Base-by-base conservation (phyloP, 1,284 basidiomycete species). In the Ganoderma sp. region DNA sequence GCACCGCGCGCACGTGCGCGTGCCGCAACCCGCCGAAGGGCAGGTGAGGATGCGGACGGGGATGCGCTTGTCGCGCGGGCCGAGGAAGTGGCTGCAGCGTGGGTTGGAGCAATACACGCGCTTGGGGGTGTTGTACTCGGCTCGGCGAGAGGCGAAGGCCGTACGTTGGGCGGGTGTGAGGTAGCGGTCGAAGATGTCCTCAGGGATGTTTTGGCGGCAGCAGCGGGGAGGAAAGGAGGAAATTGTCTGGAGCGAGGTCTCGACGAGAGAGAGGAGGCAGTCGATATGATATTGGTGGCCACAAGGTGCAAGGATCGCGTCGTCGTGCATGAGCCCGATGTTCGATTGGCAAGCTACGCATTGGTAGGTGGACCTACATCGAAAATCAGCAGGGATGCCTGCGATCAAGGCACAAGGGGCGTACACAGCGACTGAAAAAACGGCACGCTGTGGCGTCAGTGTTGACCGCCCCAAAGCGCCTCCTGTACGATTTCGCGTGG, bases 151-250 rank as follows among this genome's bases (percentile, higher is more conserved):
- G 12, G 71, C 64, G 67, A 81, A 82, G 0, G 73, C 73, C 0
- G 69, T 59, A 8, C 74, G 48, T 41, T 81, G 75, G 0, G 65
- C 64, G 12, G 67, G 63, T 3, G 75, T 64, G 37, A 85, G 70
- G 64, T 79, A 73, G 2, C 63, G 71, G n/a, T 66, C 73, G 45
- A 83, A 78, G 32, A 71, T 64, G 8, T 63, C 48, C 34, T 80
- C 61, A 8, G 80, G 74, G 42, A 85, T 80, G 3, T 67, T 70
- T 22, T 75, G 73, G 34, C 78, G 73, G 71, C 84, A 85, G 73
- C 84, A 85, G 14, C 81, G 79, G 56, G 84, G 82, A 8, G 84
- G 84, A 70, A 79, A 83, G n/a, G 84, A 77, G 0, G 79, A 73
- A 67, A 84, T 82, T 63, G 84, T 83, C 17, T 74, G 75, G 0